Conservation (phyloP, 2,329 filamentous ascomycete genomes). For the Clathrospora elynae region DNA sequence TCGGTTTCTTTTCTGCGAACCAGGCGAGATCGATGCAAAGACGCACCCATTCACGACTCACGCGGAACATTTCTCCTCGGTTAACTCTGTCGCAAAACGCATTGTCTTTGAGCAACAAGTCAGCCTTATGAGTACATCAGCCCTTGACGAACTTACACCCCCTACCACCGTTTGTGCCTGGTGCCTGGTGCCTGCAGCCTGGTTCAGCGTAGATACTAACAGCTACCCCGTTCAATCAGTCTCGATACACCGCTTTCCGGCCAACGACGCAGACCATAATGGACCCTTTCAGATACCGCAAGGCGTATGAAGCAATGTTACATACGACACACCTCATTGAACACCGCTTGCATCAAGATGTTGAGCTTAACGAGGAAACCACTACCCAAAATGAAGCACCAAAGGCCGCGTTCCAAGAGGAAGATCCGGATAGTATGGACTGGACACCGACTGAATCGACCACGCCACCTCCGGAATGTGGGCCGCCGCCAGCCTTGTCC, state of each 20-base stretch:
- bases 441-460: conserved; percentile 44
- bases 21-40: conserved; percentile 17
- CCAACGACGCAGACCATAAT: conserved; percentile 34
- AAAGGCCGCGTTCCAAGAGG: conserved; percentile 26
- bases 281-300: conserved; percentile 46
- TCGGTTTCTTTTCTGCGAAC: conserved; percentile 12
- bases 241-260: conserved; percentile 7
- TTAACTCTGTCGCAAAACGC: conserved; percentile 5
- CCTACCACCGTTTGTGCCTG: conserved; percentile 2
- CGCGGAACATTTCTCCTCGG: conserved; percentile 5
- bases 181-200: conserved; percentile 8
- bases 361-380: conserved; percentile 11
- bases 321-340: conserved; percentile 44
- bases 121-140: conserved; percentile 15
- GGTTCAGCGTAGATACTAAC: not conserved
- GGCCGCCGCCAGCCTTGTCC: conserved; percentile 36
- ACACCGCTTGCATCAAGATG: conserved; percentile 34
- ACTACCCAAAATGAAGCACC: conserved; percentile 12
- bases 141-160: conserved; percentile 2
- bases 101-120: conserved; percentile 11
- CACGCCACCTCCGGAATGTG: conserved; percentile 37
- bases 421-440: conserved; percentile 48
- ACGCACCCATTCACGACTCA: conserved; percentile 1
- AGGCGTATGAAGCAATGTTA: conserved; percentile 47
- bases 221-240: not conserved